Percentiles rank a stretch among this genome's conserved stretches.
Evolutionary conservation across 116 monocot species (phyloP).

Genomic region (Papilionanthe hybrid): DNA sequence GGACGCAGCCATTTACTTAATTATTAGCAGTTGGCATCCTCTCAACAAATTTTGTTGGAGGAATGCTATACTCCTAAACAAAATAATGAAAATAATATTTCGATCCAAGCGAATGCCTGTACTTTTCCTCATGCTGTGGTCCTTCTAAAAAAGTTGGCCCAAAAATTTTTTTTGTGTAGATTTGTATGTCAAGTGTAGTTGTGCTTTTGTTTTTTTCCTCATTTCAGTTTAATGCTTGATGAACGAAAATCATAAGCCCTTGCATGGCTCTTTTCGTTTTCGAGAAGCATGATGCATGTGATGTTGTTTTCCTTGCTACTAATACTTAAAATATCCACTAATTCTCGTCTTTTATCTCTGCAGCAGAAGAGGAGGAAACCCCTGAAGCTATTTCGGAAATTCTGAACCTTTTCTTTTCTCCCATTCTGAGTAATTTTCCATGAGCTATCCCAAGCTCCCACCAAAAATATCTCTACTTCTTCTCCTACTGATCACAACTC

Average conservation of each 20-base stretch:
- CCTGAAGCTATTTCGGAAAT: not conserved
- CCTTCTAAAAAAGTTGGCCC: not conserved
- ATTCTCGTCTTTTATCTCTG: not conserved
- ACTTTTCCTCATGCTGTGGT: not conserved
- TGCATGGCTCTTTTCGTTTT: not conserved
- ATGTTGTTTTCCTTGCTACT: not conserved
- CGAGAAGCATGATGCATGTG: not conserved
- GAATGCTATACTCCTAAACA: too few species aligned
- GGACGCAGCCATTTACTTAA: too few species aligned
- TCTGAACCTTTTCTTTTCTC: not conserved
- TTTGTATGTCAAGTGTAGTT: not conserved
- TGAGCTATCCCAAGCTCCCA: not conserved
- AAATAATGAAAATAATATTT: not conserved
- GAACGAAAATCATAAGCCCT: not conserved
- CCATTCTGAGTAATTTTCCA: not conserved
- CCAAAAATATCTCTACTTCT: constrained; percentile 8
- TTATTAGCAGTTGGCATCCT: too few species aligned
- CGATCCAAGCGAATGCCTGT: too few species aligned
- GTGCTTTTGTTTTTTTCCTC: too few species aligned
- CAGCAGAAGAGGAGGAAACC: not conserved
- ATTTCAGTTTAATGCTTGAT: not conserved
- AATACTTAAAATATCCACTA: not conserved
- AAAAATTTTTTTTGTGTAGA: not conserved
- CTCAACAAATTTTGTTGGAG: too few species aligned
- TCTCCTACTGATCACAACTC: constrained; percentile 22